Conservation (phyloP, 2,329 filamentous ascomycete species). For the Colletotrichum sp. region DNA sequence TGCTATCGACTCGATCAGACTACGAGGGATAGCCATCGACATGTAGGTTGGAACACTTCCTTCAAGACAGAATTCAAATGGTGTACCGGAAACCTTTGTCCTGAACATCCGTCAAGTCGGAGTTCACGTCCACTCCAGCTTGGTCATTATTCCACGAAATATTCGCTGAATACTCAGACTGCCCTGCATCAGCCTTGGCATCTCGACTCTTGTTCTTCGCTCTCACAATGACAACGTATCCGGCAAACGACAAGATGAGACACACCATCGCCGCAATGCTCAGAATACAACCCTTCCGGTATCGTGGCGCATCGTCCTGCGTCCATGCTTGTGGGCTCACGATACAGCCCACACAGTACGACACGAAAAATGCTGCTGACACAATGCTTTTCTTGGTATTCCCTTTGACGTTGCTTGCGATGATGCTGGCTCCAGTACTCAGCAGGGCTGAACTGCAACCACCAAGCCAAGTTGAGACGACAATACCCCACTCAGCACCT, state of each 20-base stretch:
- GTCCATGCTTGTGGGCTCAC: conserved; percentile 27
- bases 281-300: conserved; percentile 24
- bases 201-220: background rate
- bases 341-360: conserved; percentile 29
- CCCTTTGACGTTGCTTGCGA: conserved; percentile 31
- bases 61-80: background rate
- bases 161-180: background rate
- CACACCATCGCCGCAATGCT: conserved; percentile 24
- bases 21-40: background rate
- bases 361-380: conserved; percentile 28
- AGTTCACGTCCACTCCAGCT: conserved; percentile 7
- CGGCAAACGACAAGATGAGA: conserved; percentile 1
- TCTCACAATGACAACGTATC: background rate
- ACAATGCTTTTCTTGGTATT: conserved; percentile 32
- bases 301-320: conserved; percentile 25
- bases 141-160: background rate
- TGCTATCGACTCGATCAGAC: background rate
- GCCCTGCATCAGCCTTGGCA: background rate
- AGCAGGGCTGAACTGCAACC: conserved; percentile 15
- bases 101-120: conserved; percentile 26
- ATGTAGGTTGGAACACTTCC: background rate
- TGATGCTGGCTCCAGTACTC: conserved; percentile 23
- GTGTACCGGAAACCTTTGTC: conserved; percentile 30
- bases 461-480: conserved; percentile 28
- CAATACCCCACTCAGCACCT: conserved; percentile 25